These are phyloP conservation scores for Trichophyton rubrum DNA, from an alignment of 2,329 filamentous ascomycete genomes.

Conservation along the genomic window DNA sequence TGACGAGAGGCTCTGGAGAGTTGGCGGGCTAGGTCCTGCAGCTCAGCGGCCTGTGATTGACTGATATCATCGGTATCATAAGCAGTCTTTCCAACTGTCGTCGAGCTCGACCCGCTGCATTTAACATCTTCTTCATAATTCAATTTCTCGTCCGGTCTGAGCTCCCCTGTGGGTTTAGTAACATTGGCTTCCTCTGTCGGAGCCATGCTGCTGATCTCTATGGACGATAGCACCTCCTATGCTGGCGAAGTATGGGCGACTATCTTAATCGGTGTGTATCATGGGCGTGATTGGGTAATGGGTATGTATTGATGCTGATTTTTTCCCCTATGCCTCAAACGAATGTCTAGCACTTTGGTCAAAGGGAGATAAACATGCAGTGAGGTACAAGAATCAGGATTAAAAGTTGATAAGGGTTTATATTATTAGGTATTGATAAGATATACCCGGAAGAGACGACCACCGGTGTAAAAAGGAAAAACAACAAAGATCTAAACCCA, in stretches of 20 bases:
- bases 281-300: neutral
- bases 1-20: constrained; percentile 22
- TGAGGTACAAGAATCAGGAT: neutral
- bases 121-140: constrained; percentile 8
- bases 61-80: constrained; percentile 17
- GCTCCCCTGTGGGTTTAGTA: neutral
- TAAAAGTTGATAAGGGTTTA: neutral
- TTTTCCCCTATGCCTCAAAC: neutral
- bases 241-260: neutral
- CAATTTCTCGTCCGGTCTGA: neutral
- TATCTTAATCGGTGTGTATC: neutral
- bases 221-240: neutral
- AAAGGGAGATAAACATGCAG: neutral
- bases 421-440: neutral
- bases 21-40: constrained; percentile 21
- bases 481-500: neutral
- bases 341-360: neutral
- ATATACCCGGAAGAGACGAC: neutral
- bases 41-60: constrained; percentile 16
- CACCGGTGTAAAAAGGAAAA: neutral
- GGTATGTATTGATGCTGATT: neutral
- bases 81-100: constrained; percentile 16
- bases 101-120: constrained; percentile 14
- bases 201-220: neutral
- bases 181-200: neutral